Conservation (phyloP, 169 alveolate species). For the Plasmodium adleri region DNA sequence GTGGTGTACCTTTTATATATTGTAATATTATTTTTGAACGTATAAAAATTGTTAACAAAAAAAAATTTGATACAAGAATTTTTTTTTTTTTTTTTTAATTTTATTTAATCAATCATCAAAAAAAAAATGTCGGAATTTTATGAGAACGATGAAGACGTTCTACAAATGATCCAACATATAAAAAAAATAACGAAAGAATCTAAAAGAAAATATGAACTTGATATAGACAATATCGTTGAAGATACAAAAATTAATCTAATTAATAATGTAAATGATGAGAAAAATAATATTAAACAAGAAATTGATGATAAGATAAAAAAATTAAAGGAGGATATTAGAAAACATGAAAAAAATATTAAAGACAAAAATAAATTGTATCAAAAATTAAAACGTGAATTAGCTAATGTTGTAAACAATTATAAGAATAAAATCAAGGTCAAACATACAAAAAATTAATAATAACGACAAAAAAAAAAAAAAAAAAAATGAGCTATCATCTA, state of each 20-base stretch:
- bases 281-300: slow-evolving; percentile 38
- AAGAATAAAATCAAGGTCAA: slow-evolving; percentile 56
- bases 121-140: slow-evolving; percentile 39
- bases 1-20: too few species aligned
- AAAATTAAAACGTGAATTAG: slow-evolving; percentile 42
- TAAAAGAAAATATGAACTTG: slow-evolving; percentile 55
- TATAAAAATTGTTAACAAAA: too few species aligned
- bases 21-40: too few species aligned
- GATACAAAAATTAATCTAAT: slow-evolving; percentile 40
- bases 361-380: slow-evolving; percentile 50
- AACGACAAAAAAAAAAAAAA: too few species aligned
- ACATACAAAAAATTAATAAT: neutral
- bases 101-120: neutral
- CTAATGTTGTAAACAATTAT: slow-evolving; percentile 42
- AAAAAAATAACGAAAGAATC: slow-evolving; percentile 56
- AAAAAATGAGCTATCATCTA: neutral
- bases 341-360: slow-evolving; percentile 53
- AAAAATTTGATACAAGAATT: neutral
- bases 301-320: slow-evolving; percentile 41
- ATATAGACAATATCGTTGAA: slow-evolving; percentile 57
- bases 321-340: slow-evolving; percentile 24
- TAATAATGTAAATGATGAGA: slow-evolving; percentile 36
- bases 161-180: slow-evolving; percentile 74
- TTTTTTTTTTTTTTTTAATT: neutral
- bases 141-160: slow-evolving; percentile 67